A percentile compares a stretch with the other conserved stretches of the same genome.
These are phyloP conservation scores for Cercis canadensis DNA, from an alignment of 306 rosid species.

Conservation along the genomic window DNA sequence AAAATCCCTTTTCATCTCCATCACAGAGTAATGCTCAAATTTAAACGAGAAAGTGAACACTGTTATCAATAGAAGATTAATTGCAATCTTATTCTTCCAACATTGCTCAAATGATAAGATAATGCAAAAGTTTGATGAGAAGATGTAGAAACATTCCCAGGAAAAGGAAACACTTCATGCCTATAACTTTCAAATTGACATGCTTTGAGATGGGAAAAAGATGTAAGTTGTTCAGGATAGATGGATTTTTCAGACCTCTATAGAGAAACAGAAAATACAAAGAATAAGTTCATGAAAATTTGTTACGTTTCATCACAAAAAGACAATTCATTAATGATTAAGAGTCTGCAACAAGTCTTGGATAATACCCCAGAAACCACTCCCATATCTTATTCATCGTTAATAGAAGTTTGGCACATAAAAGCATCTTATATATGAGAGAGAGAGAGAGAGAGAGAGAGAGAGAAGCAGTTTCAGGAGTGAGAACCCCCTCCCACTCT, in stretches of 20 bases:
- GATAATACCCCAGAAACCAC: slow-evolving; percentile 3
- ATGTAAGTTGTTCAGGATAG: not conserved
- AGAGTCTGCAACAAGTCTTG: not conserved
- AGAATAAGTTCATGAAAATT: not conserved
- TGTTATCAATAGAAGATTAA: slow-evolving; percentile 4
- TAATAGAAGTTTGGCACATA: slow-evolving; percentile 16
- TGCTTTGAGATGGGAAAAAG: not conserved
- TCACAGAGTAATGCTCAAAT: no score
- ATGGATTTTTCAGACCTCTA: not conserved
- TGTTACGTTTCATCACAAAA: not conserved
- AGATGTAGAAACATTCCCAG: no score
- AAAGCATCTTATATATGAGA: not conserved
- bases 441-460: not conserved
- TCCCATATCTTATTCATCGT: not conserved
- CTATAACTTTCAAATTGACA: slow-evolving; percentile 21
- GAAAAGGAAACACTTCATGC: no score
- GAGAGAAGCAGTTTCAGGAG: no score
- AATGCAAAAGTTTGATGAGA: not conserved
- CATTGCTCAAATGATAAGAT: slow-evolving; percentile 13
- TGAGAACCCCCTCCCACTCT: not conserved
- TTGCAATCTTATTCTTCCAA: slow-evolving; percentile 6
- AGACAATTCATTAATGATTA: not conserved
- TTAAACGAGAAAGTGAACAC: slow-evolving; percentile 6
- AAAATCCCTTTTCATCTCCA: not conserved
- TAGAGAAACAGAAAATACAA: not conserved